Evolutionary conservation across 2,329 filamentous ascomycete genomes (phyloP), one percentile per base, ranked within the genome.

Genomic region (Stagonosporopsis cucurbitacearum): DNA sequence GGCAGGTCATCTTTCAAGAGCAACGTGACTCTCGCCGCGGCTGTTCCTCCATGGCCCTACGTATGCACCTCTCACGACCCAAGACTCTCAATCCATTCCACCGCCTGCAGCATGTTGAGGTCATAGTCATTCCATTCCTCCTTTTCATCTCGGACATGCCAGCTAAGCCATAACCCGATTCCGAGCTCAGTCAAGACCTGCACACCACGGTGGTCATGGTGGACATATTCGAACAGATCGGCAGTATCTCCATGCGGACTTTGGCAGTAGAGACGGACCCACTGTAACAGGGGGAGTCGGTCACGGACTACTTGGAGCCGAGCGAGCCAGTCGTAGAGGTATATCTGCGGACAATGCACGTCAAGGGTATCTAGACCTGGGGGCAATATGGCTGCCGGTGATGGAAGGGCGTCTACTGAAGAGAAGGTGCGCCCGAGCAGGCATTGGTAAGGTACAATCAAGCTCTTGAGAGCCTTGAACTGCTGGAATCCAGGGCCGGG

Each of bases 311-410:
- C 19, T 6, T n/a, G 13, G 8, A 39, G 19, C 2, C 33, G 40
- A 15, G 33, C 25, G 3, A 49, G 26, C 45, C 45, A 54, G 9
- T 50, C 35, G n/a, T 40, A 50, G 13, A 54, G n/a, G 15, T 26
- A 3, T 7, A 36, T 20, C 3, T 45, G 33, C 3, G 40, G 45
- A 22, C 26, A 45, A 8, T 50, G 6, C 15, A 41, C 20, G 5
- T 36, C 23, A 5, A 50, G 28, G 1, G 3, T 1, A 1, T 26
- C 22, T 2, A 54, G 45, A 2, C 22, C 8, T 3, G 19, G 1
- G 2, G 33, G 40, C 11, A 50, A 23, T 4, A 45, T 26, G 3
- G 7, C 22, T 7, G 40, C 13, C 3, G 52, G 45, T 6, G 33
- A 28, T 6, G 40, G 45, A 2, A 36, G 7, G 8, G 33, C 6